phyloP scores from a whole-genome alignment of 202 grass and related monocot species.

The Brachypodium distachyon region DNA sequence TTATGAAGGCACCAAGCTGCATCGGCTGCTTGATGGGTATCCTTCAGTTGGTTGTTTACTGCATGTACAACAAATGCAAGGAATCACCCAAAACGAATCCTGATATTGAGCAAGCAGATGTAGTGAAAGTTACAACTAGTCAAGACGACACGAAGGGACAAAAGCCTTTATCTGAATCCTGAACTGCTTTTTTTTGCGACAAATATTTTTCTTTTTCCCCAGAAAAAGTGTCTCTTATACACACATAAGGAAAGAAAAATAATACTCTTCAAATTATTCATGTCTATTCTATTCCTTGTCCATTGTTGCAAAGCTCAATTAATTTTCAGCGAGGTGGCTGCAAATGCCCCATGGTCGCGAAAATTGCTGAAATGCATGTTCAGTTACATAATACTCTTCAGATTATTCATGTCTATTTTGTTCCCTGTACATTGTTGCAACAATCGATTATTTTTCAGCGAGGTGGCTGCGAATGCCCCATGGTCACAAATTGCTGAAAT shows the following conservation, averaged over 20 bases:
- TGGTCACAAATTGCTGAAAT: background rate
- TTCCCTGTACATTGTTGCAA: background rate
- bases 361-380: background rate
- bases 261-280: background rate
- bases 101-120: constrained; percentile 31
- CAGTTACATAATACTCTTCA: background rate
- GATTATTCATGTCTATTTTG: background rate
- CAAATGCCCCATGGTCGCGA: background rate
- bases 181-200: background rate
- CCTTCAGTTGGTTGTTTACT: constrained; percentile 63
- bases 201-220: background rate
- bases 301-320: background rate
- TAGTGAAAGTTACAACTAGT: background rate
- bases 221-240: background rate
- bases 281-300: background rate
- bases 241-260: background rate
- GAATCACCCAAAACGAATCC: constrained; percentile 17
- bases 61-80: constrained; percentile 48
- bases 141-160: background rate
- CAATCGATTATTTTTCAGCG: background rate
- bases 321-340: background rate
- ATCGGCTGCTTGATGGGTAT: constrained; percentile 49
- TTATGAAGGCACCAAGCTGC: constrained; percentile 46
- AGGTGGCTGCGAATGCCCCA: background rate
- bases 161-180: background rate